Base-by-base conservation (phyloP, 1,284 basidiomycete species). In the Gymnopus androsaceus region DNA sequence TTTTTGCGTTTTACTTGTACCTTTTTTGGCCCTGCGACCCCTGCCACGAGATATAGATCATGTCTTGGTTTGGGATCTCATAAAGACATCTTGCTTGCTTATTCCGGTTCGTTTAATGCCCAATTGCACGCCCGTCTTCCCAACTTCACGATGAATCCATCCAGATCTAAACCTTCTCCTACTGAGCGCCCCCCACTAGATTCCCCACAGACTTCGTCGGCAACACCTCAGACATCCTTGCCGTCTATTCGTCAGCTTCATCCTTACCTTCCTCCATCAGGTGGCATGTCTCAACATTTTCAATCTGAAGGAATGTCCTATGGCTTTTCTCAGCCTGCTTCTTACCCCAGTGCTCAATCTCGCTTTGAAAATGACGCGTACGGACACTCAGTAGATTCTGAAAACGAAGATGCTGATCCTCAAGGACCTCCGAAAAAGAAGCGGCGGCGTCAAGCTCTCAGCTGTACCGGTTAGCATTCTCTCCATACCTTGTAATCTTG, bases 371-470 rank as follows among this genome's bases (percentile, higher is more conserved):
- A 4, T 14, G 41, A 53, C 17, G 14, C 31, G 19, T 53, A 36
- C 17, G 51, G 31, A 14, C 38, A 52, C 14, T n/a, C 41, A 12
- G 14, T 17, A 4, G 57, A 51, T 17, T 51, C 47, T 25, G 57
- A 51, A 4, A 45, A 23, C 15, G 57, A 51, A 23, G 57, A 51
- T 34, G 28, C 44, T 6, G 57, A 59, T 30, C 9, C 33, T 30
- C 47, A 59, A 50, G 59, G 57, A 14, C 59, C 61, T n/a, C 61
- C 58, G 9, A 62, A 62, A 53, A 62, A 62, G 59, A 62, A 62
- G 31, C 33, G 61, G 17, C 44, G 61, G 30, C 27, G 61, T 30
- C 61, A 62, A 51, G 61, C 61, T 14, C 47, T 62, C 21, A 59
- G 58, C 40, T 62, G 61, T 47, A 62, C 61, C 1, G 60, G 60